Evolutionary conservation across 2,329 filamentous ascomycete genomes (phyloP).

Genomic region (Dactylellina parvicollis): DNA sequence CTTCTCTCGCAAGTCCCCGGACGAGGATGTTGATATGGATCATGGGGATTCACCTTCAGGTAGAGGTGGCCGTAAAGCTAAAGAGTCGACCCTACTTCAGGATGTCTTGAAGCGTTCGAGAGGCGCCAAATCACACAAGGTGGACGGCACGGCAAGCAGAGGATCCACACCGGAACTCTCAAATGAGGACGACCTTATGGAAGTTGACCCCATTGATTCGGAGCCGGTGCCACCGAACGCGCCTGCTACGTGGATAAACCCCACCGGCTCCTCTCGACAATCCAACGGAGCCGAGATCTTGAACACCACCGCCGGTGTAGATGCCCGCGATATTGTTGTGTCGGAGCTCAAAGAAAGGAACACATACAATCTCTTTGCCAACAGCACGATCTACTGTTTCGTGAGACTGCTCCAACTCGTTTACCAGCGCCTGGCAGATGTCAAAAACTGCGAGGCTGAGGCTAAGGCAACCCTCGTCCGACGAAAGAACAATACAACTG

Average conservation of each 20-base stretch:
- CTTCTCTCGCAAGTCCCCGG: slow-evolving; percentile 75
- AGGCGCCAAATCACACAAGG: slow-evolving; percentile 71
- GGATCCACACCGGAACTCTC: slow-evolving; percentile 86
- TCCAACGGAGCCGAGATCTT: slow-evolving; percentile 68
- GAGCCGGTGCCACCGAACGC: slow-evolving; percentile 61
- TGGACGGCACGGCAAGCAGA: slow-evolving; percentile 83
- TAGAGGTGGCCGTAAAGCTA: slow-evolving; percentile 67
- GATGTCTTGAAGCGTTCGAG: slow-evolving; percentile 83
- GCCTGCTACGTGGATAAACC: slow-evolving; percentile 72
- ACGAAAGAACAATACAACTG: slow-evolving; percentile 79
- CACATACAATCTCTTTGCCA: slow-evolving; percentile 86
- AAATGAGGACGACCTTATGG: slow-evolving; percentile 73
- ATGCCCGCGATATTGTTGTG: slow-evolving; percentile 80
- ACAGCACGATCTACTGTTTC: slow-evolving; percentile 92
- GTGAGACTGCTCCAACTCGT: slow-evolving; percentile 92
- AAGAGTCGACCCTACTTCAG: slow-evolving; percentile 81
- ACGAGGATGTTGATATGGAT: slow-evolving; percentile 75
- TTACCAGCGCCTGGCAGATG: slow-evolving; percentile 81
- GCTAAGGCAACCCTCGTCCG: slow-evolving; percentile 79
- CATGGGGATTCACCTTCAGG: slow-evolving; percentile 72
- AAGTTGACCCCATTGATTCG: slow-evolving; percentile 68
- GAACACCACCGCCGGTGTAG: slow-evolving; percentile 72
- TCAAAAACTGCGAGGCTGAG: slow-evolving; percentile 80
- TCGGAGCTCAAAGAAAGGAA: slow-evolving; percentile 67
- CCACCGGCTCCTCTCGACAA: slow-evolving; percentile 68